Evolutionary conservation across 78 protist species (phyloP), one percentile per base, ranked within the genome.

Genomic region (Dictyostelium firmibasis): DNA sequence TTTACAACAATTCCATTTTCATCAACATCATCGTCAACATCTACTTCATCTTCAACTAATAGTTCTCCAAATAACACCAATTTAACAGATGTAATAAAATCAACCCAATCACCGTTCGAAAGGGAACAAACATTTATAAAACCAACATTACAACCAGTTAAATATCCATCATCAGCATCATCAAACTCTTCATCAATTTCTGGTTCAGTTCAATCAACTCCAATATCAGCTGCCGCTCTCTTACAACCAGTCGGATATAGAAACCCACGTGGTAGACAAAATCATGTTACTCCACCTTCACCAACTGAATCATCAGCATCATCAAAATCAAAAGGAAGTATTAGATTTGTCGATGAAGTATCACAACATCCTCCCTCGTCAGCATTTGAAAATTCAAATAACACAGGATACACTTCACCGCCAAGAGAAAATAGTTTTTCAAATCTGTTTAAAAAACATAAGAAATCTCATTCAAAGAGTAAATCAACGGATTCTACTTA

Each of bases 381-480:
- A 64, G 25, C 36, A 11, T 20, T 57, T 2, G 67, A 57, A 57
- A 57, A 20, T 20, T 57, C 67, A 67, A 29, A 18, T 27, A 70
- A 31, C 31, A 16, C 13, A 33, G 79, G 38, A 16, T 72, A 72
- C 4, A 72, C 79, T 3, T 72, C 79, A 33, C 79, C 79, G 18
- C 79, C 79, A 33, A 72, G 25, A 72, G 79, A 72, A 33, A 31
- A 16, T 72, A 16, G 27, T 29, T 72, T 72, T 72, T 31, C 79
- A 33, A 72, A 72, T 72, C 36, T 72, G 18, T 72, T 72, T 33
- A 72, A 72, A 72, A 72, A 72, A 27, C 79, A 72, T 72, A 72
- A 72, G 44, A 72, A 72, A 72, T 72, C 79, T 16, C 79, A 72
- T 33, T 72, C 79, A 72, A 33, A 67, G 75, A 67, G 75, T 67